A percentile compares a stretch with the other conserved stretches of the same genome.
phyloP scores from a whole-genome alignment of 495 filamentous ascomycete genomes.

The Letharia columbiana region DNA sequence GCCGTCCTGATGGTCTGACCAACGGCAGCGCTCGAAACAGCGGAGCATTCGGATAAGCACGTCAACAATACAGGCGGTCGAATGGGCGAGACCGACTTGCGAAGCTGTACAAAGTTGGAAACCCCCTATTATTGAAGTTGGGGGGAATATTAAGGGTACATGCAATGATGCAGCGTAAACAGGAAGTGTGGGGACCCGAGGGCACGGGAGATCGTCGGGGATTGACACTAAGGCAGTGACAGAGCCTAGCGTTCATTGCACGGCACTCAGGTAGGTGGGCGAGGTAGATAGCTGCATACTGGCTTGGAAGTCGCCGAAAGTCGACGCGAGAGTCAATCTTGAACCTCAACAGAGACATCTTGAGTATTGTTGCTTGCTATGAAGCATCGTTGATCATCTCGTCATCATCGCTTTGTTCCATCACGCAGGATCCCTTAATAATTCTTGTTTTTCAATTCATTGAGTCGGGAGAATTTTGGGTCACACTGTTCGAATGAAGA shows the following conservation, averaged over 20 bases:
- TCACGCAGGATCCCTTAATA: neutral
- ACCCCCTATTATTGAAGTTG: neutral
- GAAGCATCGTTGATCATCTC: neutral
- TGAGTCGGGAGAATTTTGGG: neutral
- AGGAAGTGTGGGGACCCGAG: too few species aligned
- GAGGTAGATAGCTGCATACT: too few species aligned
- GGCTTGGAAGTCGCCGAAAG: too few species aligned
- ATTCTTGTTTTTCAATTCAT: too few species aligned
- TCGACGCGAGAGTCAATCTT: too few species aligned
- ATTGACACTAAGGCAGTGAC: neutral
- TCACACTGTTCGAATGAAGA: neutral
- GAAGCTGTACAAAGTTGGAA: neutral
- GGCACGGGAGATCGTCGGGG: neutral
- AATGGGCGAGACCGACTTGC: neutral
- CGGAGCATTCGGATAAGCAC: constrained; percentile 1
- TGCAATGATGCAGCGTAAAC: too few species aligned
- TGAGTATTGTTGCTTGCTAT: neutral
- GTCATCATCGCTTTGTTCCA: neutral
- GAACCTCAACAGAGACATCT: neutral
- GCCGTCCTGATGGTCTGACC: neutral
- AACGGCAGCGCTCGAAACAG: neutral
- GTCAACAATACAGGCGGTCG: neutral
- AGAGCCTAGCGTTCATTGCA: neutral
- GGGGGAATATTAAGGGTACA: neutral
- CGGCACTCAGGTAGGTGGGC: neutral